Conservation (phyloP, 352 stramenopile species). For the Phytophthora fragariaefolia region DNA sequence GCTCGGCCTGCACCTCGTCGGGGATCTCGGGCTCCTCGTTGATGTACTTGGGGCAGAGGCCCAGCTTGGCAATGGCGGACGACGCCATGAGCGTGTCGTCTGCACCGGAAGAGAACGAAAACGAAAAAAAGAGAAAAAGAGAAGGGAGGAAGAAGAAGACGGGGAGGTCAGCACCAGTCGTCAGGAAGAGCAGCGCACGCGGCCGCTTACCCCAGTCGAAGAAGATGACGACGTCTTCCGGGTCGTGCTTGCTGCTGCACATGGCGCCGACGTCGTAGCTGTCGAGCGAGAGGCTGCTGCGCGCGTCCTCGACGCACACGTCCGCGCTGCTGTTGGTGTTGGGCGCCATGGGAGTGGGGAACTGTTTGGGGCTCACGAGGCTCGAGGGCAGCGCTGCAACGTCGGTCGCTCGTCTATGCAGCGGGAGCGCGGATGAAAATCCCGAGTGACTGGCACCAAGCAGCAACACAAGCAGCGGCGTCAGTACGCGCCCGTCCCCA, state of each 20-base stretch:
- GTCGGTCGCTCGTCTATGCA: constrained; percentile 27
- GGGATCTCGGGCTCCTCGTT: constrained; percentile 85
- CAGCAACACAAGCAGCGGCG: not conserved
- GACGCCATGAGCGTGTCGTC: constrained; percentile 87
- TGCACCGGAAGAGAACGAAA: too few relatives aligned
- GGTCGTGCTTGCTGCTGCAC: constrained; percentile 43
- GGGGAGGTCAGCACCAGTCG: constrained; percentile 14
- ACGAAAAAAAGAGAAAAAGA: too few relatives aligned
- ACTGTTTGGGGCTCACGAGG: constrained; percentile 2
- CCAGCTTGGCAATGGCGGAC: constrained; percentile 79
- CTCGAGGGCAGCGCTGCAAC: constrained; percentile 10
- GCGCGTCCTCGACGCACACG: constrained; percentile 69
- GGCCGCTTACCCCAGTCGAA: constrained; percentile 81
- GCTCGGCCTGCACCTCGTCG: constrained; percentile 68
- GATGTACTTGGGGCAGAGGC: constrained; percentile 85
- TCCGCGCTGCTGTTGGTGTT: constrained; percentile 63
- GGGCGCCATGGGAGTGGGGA: constrained; percentile 50
- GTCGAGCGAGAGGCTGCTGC: constrained; percentile 58
- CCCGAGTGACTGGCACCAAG: constrained; percentile 32
- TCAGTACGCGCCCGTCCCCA: not conserved
- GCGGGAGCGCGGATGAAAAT: constrained; percentile 15
- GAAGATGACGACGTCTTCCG: constrained; percentile 81
- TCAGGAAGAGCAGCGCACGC: constrained; percentile 2
- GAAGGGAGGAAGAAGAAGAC: not conserved
- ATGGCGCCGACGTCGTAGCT: constrained; percentile 56